A percentile compares a stretch with the other conserved stretches of the same genome.
Conservation (phyloP, 2,329 filamentous ascomycete genomes). For the Scytalidium lignicola region DNA sequence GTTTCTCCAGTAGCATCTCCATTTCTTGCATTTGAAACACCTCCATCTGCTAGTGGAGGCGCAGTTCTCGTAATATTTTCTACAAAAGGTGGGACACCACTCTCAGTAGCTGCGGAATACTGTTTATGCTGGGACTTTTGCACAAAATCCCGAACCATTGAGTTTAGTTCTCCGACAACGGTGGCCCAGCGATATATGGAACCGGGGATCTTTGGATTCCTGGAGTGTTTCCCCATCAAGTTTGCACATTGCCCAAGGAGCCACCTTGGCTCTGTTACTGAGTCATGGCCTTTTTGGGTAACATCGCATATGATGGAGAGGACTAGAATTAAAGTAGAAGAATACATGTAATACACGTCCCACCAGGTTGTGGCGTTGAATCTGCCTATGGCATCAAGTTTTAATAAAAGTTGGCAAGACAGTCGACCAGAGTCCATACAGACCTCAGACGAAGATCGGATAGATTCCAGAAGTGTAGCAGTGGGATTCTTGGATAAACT, state of each 20-base stretch:
- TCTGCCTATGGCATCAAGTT: constrained; percentile 30
- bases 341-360: constrained; percentile 35
- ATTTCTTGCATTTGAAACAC: too few species aligned
- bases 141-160: constrained; percentile 12
- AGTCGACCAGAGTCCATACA: constrained; percentile 33
- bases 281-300: constrained; percentile 16
- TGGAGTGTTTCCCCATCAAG: constrained; percentile 25
- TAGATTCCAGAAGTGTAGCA: constrained; percentile 22
- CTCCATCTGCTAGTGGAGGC: too few species aligned
- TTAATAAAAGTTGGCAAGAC: constrained; percentile 28
- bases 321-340: constrained; percentile 32
- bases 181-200: constrained; percentile 32
- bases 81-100: too few species aligned
- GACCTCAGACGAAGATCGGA: constrained; percentile 29
- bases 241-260: constrained; percentile 31
- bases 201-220: constrained; percentile 31
- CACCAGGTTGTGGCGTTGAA: constrained; percentile 36
- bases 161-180: constrained; percentile 30
- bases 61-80: too few species aligned
- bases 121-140: neutral
- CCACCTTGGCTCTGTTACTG: constrained; percentile 25
- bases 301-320: constrained; percentile 31
- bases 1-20: too few species aligned
- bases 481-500: constrained; percentile 20
- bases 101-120: too few species aligned